Conservation (phyloP, 2,329 filamentous ascomycete species). For the Beauveria scarabaeidicola region DNA sequence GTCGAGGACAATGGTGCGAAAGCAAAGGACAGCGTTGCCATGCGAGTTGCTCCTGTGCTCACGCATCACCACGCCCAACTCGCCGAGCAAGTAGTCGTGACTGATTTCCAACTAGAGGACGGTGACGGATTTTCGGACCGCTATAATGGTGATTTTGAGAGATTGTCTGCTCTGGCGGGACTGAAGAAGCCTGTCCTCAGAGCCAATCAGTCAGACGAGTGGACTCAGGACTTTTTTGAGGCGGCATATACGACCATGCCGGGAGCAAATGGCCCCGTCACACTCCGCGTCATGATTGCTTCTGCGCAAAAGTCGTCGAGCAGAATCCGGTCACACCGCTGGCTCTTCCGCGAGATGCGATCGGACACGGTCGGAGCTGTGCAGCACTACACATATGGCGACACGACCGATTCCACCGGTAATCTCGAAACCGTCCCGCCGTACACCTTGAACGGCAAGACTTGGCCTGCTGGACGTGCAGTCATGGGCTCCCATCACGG, state of each 20-base stretch:
- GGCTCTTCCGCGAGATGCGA: neutral
- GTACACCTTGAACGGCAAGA: neutral
- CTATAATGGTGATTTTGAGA: neutral
- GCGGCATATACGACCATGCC: slow-evolving; percentile 5
- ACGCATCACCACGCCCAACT: slow-evolving; percentile 28
- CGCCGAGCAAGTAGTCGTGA: slow-evolving; percentile 19
- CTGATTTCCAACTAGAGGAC: neutral
- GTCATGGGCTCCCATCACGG: slow-evolving; percentile 4
- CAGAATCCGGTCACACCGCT: neutral
- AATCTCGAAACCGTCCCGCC: slow-evolving; percentile 8
- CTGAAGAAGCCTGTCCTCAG: neutral
- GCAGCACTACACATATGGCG: neutral
- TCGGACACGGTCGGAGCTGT: slow-evolving; percentile 4
- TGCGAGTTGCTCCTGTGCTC: slow-evolving; percentile 28
- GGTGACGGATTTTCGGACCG: neutral
- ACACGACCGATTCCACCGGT: neutral
- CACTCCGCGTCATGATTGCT: slow-evolving; percentile 4
- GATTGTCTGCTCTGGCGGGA: neutral
- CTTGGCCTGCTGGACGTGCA: neutral
- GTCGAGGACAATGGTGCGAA: slow-evolving; percentile 18
- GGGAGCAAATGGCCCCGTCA: neutral
- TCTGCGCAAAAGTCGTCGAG: neutral
- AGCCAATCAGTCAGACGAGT: neutral
- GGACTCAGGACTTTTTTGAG: slow-evolving; percentile 8
- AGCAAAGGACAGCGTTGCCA: slow-evolving; percentile 19